Conservation (phyloP, 805 yeast genomes). For the Kuraishia molischiana region DNA sequence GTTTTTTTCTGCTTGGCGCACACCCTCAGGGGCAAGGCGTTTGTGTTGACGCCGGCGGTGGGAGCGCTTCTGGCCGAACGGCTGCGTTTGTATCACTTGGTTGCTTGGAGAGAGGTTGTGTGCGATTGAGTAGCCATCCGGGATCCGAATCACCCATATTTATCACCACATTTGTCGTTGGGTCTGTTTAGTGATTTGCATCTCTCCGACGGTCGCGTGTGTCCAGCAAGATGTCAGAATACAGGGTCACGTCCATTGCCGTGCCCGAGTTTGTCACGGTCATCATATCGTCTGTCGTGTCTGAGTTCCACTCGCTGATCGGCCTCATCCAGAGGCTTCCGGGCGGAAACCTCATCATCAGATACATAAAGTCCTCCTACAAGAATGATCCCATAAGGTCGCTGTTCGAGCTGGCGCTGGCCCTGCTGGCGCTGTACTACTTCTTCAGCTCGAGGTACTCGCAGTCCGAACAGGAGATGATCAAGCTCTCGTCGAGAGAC, state of each 20-base stretch:
- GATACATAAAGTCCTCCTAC: conserved; percentile 79
- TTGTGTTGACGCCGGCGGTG: too few relatives aligned
- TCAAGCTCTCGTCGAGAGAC: conserved; percentile 51
- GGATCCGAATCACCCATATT: too few relatives aligned
- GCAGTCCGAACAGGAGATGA: conserved; percentile 61
- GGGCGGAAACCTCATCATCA: conserved; percentile 47
- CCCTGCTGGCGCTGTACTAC: conserved; percentile 77
- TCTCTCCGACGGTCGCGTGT: too few relatives aligned
- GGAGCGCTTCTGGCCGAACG: too few relatives aligned
- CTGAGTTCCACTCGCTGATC: conserved; percentile 1
- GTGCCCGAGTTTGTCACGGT: conserved; percentile 7
- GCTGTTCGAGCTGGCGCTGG: conserved; percentile 62
- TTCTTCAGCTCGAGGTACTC: conserved; percentile 71
- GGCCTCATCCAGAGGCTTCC: conserved; percentile 22
- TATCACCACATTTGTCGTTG: too few relatives aligned
- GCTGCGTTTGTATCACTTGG: too few relatives aligned
- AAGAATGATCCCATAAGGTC: conserved; percentile 93
- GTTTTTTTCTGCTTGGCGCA: too few relatives aligned
- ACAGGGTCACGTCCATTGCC: conserved; percentile 4
- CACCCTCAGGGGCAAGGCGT: too few relatives aligned
- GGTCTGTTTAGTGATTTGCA: too few relatives aligned
- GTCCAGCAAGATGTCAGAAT: background rate
- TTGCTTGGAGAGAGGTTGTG: too few relatives aligned
- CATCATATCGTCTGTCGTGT: conserved; percentile 3
- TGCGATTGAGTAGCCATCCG: too few relatives aligned